phyloP scores from a whole-genome alignment of 441 rosid genomes.

The Capsella rubella region DNA sequence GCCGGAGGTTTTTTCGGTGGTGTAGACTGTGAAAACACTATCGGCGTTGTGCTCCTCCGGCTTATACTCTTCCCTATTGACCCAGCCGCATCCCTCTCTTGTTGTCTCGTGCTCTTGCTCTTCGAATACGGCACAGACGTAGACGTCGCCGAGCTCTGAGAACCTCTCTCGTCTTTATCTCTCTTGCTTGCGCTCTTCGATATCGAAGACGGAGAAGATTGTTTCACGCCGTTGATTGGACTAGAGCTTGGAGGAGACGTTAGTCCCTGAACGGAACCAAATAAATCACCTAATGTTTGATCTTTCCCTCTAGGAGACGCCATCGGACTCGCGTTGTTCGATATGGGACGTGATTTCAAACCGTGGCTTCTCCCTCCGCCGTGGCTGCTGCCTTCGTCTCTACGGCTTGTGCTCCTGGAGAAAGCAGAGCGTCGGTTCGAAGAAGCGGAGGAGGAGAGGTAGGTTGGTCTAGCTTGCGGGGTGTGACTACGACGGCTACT shows the following conservation, averaged over 20 bases:
- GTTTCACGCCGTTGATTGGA: conserved; percentile 36
- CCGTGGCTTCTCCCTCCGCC: conserved; percentile 41
- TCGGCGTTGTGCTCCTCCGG: conserved; percentile 56
- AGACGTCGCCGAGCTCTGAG: conserved; percentile 32
- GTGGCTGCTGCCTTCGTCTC: conserved; percentile 36
- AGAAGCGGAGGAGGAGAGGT: conserved; percentile 47
- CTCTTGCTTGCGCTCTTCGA: conserved; percentile 39
- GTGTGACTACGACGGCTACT: conserved; percentile 61
- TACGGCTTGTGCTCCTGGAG: conserved; percentile 45
- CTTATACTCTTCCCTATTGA: conserved; percentile 48
- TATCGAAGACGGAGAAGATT: conserved; percentile 19
- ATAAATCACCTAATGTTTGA: conserved; percentile 35
- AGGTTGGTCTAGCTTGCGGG: conserved; percentile 57
- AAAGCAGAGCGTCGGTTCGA: conserved; percentile 29
- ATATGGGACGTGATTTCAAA: conserved; percentile 40
- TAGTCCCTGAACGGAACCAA: not conserved
- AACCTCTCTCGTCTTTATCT: conserved; percentile 42
- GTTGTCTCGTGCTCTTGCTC: conserved; percentile 40
- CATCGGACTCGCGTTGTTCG: conserved; percentile 47
- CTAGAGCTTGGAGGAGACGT: conserved; percentile 41
- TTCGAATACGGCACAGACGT: conserved; percentile 37
- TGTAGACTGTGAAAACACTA: conserved; percentile 67
- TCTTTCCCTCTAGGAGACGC: conserved; percentile 40
- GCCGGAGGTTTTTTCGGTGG: conserved; percentile 65
- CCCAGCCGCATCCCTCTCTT: conserved; percentile 30